phyloP scores from a whole-genome alignment of 805 yeast genomes.

The Cyberlindnera galapagoensis region DNA sequence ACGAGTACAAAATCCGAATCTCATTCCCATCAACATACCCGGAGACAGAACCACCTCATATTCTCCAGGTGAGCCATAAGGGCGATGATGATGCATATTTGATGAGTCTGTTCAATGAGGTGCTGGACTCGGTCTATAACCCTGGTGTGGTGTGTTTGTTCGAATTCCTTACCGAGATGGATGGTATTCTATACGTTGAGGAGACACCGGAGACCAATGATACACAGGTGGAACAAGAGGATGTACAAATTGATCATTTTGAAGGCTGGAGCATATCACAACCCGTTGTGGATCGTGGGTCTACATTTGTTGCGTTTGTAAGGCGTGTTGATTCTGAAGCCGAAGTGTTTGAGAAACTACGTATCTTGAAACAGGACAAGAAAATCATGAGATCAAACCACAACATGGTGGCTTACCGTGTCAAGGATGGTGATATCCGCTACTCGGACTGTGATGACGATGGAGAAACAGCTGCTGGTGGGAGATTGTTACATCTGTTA shows the following conservation, averaged over 20 bases:
- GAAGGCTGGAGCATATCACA: constrained; percentile 74
- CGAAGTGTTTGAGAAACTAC: constrained; percentile 53
- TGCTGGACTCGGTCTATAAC: constrained; percentile 45
- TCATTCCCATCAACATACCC: constrained; percentile 75
- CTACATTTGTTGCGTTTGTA: constrained; percentile 79
- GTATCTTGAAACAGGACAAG: constrained; percentile 51
- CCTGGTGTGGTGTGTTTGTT: constrained; percentile 71
- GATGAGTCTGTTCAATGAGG: constrained; percentile 39
- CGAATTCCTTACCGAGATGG: constrained; percentile 67
- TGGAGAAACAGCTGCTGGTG: constrained; percentile 96
- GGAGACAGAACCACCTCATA: constrained; percentile 45
- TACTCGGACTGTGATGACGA: constrained; percentile 92
- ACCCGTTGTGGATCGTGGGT: constrained; percentile 74
- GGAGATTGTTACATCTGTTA: constrained; percentile 71
- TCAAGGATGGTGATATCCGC: constrained; percentile 40
- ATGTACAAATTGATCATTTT: constrained; percentile 36
- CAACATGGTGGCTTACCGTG: constrained; percentile 84
- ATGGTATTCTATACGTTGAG: constrained; percentile 39
- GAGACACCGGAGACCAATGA: constrained; percentile 3
- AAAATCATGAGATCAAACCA: constrained; percentile 66
- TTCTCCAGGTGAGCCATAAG: constrained; percentile 47
- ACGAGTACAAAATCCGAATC: constrained; percentile 52
- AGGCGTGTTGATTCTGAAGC: constrained; percentile 54
- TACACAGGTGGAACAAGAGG: constrained; percentile 8
- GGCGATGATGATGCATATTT: constrained; percentile 38